phyloP scores from a whole-genome alignment of 2,329 filamentous ascomycete species.

The Talaromyces funiculosus region DNA sequence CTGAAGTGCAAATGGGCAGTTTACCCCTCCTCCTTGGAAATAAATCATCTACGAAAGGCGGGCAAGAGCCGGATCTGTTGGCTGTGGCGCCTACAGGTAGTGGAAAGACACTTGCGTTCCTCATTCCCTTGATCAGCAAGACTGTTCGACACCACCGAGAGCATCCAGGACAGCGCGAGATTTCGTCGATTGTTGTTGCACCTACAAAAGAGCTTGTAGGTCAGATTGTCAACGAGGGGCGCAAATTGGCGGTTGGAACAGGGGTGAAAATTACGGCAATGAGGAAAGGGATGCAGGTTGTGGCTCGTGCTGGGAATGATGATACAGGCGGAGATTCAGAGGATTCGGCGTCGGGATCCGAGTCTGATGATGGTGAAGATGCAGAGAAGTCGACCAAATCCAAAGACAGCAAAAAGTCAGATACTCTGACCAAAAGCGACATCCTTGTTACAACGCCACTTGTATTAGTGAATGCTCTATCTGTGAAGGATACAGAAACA shows the following conservation, averaged over 20 bases:
- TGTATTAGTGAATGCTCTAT: constrained; percentile 68
- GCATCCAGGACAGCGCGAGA: constrained; percentile 50
- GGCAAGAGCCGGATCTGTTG: constrained; percentile 63
- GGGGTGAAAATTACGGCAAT: constrained; percentile 74
- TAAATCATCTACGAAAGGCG: constrained; percentile 26
- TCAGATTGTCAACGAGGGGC: constrained; percentile 75
- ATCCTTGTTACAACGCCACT: constrained; percentile 77
- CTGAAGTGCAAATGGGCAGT: constrained; percentile 85
- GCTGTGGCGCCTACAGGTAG: constrained; percentile 92
- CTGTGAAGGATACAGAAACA: constrained; percentile 41
- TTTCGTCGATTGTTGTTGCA: constrained; percentile 67
- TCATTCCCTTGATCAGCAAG: constrained; percentile 78
- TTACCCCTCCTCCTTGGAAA: constrained; percentile 68
- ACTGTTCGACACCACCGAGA: constrained; percentile 54
- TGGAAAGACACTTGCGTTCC: constrained; percentile 89
- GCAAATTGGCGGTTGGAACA: constrained; percentile 72
- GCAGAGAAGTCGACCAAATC: constrained; percentile 22
- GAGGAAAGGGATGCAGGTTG: constrained; percentile 75
- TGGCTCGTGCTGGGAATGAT: constrained; percentile 42
- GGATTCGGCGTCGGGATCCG: constrained; percentile 30
- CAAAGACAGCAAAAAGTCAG: constrained; percentile 29
- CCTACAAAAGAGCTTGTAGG: constrained; percentile 76
- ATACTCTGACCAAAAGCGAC: constrained; percentile 63
- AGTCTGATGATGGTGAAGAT: constrained; percentile 30
- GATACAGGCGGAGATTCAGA: constrained; percentile 23